Percentiles rank a stretch among this genome's conserved stretches.
Conservation (phyloP, 2,329 filamentous ascomycete species). For the Cytospora chrysosperma region DNA sequence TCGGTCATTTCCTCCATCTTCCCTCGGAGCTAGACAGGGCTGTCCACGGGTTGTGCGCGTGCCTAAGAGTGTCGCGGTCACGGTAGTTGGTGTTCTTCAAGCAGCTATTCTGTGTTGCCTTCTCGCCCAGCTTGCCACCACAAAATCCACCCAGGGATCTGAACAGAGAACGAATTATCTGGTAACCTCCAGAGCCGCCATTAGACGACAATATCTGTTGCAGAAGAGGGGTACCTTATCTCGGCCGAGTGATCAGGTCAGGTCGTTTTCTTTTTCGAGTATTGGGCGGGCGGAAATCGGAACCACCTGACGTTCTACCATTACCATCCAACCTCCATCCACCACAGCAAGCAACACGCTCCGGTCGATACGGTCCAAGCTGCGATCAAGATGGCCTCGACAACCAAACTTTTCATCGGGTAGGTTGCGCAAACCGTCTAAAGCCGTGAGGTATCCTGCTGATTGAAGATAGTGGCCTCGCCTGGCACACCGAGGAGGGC, state of each 20-base stretch:
- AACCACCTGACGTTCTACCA: not conserved
- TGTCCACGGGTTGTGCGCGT: not conserved
- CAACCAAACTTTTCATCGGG: conserved; percentile 90
- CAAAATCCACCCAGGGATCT: not conserved
- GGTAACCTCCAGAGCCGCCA: not conserved
- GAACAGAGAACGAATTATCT: conserved; percentile 1
- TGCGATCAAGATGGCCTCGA: conserved; percentile 56
- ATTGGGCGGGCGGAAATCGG: not conserved
- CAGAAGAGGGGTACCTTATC: conserved; percentile 17
- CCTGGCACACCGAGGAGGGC: conserved; percentile 94
- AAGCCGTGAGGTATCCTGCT: conserved; percentile 14
- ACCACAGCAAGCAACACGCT: not conserved
- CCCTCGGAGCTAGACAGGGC: conserved; percentile 26
- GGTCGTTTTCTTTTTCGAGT: conserved; percentile 1
- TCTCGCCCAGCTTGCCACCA: not conserved
- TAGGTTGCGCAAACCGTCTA: conserved; percentile 51
- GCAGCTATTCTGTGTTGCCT: conserved; percentile 2
- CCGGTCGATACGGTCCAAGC: conserved; percentile 11
- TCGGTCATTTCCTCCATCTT: conserved; percentile 27
- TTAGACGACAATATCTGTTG: conserved; percentile 3
- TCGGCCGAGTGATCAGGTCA: conserved; percentile 5
- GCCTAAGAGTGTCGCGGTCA: conserved; percentile 15
- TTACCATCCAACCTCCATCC: not conserved
- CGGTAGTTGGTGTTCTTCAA: not conserved
- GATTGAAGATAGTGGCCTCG: conserved; percentile 70